Evolutionary conservation across 768 basidiomycete species (phyloP), one percentile per base, ranked within the genome.

Genomic region (Russula virescens): DNA sequence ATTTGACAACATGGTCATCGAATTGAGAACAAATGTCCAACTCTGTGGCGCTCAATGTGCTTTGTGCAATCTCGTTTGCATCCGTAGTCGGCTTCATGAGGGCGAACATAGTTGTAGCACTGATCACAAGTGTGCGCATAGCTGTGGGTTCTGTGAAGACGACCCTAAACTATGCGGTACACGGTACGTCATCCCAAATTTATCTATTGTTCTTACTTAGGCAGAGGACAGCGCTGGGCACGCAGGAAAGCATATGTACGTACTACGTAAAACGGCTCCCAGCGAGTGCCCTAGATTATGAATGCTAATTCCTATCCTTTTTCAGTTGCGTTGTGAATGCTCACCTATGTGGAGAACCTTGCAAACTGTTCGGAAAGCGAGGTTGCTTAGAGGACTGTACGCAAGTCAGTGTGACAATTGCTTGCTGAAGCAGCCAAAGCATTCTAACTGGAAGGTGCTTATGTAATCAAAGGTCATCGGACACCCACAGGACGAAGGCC

Each of bases 351-450:
- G 86, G 83, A 18, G 74, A 79, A 48, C 67, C 71, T 8, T 87
- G 86, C 69, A 69, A 69, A 25, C 72, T 84, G 11, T 67, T 66
- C 5, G 79, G 76, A 34, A 81, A 75, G 55, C 71, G 71, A 42
- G 85, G 85, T 0, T 87, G 86, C 63, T 70, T 83, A 25, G 73
- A 71, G 6, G 69, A 79, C 23, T 87, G 86, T 58, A 77, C 78
- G 5, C 80, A 83, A 73, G 84, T 82, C 35, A n/a, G 66, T 25
- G 3, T 18, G 6, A 23, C 23, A 26, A 23, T 21, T 34, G 16
- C 1, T 13, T 16, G n/a, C 18, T n/a, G n/a, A n/a, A n/a, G n/a
- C n/a, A n/a, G n/a, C n/a, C n/a, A n/a, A n/a, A n/a, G 10, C 14
- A 18, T 35, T 14, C 4, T 38, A 38, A 38, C 38, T 38, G 38